Base-by-base conservation (phyloP, 2,329 filamentous ascomycete species). In the Paramyrothecium sp. region DNA sequence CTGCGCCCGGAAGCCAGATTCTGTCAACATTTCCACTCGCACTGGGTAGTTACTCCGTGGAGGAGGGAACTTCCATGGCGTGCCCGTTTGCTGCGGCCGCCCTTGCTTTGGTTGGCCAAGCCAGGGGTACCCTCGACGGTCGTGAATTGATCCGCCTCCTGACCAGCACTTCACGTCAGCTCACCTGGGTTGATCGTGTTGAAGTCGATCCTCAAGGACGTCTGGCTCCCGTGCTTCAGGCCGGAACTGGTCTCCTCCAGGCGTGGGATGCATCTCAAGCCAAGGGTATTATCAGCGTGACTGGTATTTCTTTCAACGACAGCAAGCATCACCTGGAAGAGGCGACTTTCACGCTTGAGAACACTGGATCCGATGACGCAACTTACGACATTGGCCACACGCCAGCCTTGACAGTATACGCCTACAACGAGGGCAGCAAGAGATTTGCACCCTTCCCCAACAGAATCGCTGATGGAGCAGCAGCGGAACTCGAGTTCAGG, bases 31-130 rank as follows among this genome's bases (percentile, higher is more conserved):
- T 76, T 59, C 79, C 76, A 3, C 67, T 75, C 5, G 65, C 66
- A 5, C 58, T 71, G 49, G 71, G 74, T 8, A 62, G 67, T 8
- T 85, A 84, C 58, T 77, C 74, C 47, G 75, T 84, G 20, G 69
- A 81, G 26, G 79, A 76, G 21, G 82, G 82, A 13, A 85, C 82
- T 1, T 82, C 79, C 2, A 85, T 85, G 82, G 76, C 80, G 11
- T 74, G 75, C 61, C 78, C 81, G n/a, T 68, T 81, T 30, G 71
- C 75, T 4, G 78, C 80, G 21, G 76, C 71, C 49, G 68, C 71
- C 44, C 66, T 68, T 38, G 71, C 69, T 7, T 67, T 74, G n/a
- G 60, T 72, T 30, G 62, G 61, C 3, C 65, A 71, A 48, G 66
- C 61, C 21, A 62, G 68, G 12, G 68, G 70, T 5, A 69, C 60